A percentile compares a stretch with the other conserved stretches of the same genome.
These are phyloP conservation scores for Leptodontidium sp. DNA, from an alignment of 2,329 filamentous ascomycete genomes.

Conservation along the genomic window DNA sequence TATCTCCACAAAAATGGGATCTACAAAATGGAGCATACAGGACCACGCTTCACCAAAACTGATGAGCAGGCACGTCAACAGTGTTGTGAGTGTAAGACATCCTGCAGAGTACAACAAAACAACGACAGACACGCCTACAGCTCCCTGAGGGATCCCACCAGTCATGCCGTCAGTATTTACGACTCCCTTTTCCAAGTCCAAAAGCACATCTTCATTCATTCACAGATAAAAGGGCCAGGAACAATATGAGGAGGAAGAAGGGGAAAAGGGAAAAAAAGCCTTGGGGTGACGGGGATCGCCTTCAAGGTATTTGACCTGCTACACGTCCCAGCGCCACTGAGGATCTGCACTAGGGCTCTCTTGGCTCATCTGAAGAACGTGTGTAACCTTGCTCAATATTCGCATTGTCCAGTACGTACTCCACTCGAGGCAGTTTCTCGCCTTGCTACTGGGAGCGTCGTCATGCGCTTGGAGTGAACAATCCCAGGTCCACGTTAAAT, in stretches of 20 bases:
- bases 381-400: slow-evolving; percentile 13
- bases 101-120: slow-evolving; percentile 45
- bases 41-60: slow-evolving; percentile 46
- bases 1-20: not conserved
- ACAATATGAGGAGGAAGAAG: slow-evolving; percentile 7
- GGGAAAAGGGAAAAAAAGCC: slow-evolving; percentile 10
- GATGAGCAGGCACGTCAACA: slow-evolving; percentile 43
- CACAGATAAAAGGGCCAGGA: not conserved
- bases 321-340: slow-evolving; percentile 15
- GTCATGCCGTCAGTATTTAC: slow-evolving; percentile 22
- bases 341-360: slow-evolving; percentile 9
- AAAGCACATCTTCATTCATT: slow-evolving; percentile 13
- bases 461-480: slow-evolving; percentile 20
- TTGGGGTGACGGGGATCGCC: slow-evolving; percentile 15
- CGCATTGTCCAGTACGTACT: not conserved
- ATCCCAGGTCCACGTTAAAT: slow-evolving; percentile 24
- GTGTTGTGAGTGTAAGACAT: slow-evolving; percentile 37
- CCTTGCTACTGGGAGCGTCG: slow-evolving; percentile 18
- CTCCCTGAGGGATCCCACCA: slow-evolving; percentile 38
- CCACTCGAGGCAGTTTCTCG: not conserved
- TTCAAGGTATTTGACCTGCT: slow-evolving; percentile 23
- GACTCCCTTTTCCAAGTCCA: slow-evolving; percentile 10
- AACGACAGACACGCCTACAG: slow-evolving; percentile 39
- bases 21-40: slow-evolving; percentile 34
- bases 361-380: slow-evolving; percentile 16